phyloP scores from a whole-genome alignment of 2,329 filamentous ascomycete genomes.

The Chrysoporthe puriensis region DNA sequence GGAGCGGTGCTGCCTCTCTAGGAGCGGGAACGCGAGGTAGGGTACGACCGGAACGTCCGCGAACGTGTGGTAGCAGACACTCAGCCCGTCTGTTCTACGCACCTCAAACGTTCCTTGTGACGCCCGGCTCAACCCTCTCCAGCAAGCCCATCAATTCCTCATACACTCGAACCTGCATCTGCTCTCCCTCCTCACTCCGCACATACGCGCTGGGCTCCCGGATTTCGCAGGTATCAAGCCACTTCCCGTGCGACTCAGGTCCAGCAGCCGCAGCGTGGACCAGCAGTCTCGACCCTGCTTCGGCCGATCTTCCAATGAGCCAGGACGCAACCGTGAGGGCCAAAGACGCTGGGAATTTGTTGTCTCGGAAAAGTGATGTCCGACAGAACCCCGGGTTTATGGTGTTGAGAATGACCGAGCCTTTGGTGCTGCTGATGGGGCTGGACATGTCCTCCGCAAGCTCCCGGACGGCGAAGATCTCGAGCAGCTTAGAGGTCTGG shows the following conservation, averaged over 20 bases:
- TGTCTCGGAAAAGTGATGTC: conserved; percentile 44
- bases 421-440: conserved; percentile 33
- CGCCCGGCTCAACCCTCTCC: conserved; percentile 46
- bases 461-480: conserved; percentile 37
- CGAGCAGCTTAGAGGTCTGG: conserved; percentile 41
- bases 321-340: conserved; percentile 1
- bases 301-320: conserved; percentile 41
- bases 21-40: too few species aligned
- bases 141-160: conserved; percentile 47
- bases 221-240: conserved; percentile 42
- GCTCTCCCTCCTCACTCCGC: conserved; percentile 42
- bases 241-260: conserved; percentile 46
- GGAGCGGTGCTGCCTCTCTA: too few species aligned
- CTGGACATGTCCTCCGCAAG: conserved; percentile 39
- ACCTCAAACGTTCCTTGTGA: conserved; percentile 40
- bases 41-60: neutral
- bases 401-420: conserved; percentile 43
- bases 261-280: conserved; percentile 43
- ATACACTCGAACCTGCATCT: conserved; percentile 44
- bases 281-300: conserved; percentile 46
- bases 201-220: conserved; percentile 38
- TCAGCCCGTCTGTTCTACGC: neutral
- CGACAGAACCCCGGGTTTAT: conserved; percentile 47
- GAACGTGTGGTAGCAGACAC: neutral
- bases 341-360: conserved; percentile 19